A percentile compares a stretch with the other conserved stretches of the same genome.
phyloP scores from a whole-genome alignment of 1,284 basidiomycete species.

The Mycosarcoma maydis region DNA sequence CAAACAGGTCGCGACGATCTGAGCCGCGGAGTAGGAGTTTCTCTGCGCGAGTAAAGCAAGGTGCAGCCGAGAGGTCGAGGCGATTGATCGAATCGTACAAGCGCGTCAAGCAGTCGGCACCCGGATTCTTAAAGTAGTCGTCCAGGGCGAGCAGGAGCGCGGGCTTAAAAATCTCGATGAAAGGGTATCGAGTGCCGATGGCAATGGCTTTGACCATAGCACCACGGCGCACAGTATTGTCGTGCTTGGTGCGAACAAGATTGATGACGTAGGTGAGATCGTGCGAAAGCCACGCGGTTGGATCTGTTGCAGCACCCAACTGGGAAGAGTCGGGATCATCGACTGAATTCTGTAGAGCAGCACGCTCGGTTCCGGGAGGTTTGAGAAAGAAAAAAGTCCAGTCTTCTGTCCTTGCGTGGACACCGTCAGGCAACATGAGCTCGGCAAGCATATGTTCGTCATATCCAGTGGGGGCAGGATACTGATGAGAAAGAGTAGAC shows the following conservation, averaged over 20 bases:
- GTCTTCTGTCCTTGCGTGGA: slow-evolving; percentile 90
- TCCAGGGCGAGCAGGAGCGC: slow-evolving; percentile 91
- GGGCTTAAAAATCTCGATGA: slow-evolving; percentile 98
- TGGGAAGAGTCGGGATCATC: slow-evolving; percentile 6
- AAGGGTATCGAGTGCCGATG: slow-evolving; percentile 92
- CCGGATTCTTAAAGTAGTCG: slow-evolving; percentile 89
- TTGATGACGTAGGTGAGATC: slow-evolving; percentile 81
- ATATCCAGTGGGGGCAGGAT: slow-evolving; percentile 54
- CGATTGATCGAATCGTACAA: slow-evolving; percentile 92
- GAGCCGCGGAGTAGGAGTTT: slow-evolving; percentile 87
- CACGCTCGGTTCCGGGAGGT: slow-evolving; percentile 20
- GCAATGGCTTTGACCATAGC: slow-evolving; percentile 95
- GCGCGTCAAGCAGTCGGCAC: slow-evolving; percentile 83
- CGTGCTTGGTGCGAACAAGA: slow-evolving; percentile 92
- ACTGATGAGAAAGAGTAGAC: slow-evolving; percentile 55
- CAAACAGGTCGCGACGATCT: slow-evolving; percentile 85
- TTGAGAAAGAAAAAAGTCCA: slow-evolving; percentile 96
- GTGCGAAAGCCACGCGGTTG: slow-evolving; percentile 27
- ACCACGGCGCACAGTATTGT: slow-evolving; percentile 85
- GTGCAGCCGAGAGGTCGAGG: slow-evolving; percentile 84
- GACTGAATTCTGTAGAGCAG: slow-evolving; percentile 4
- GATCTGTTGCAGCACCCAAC: slow-evolving; percentile 1
- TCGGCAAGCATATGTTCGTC: slow-evolving; percentile 80
- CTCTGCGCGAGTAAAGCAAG: slow-evolving; percentile 80
- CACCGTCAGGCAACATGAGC: slow-evolving; percentile 97